Evolutionary conservation across 441 rosid genomes (phyloP).

Genomic region (Hypseocharis bilobata): DNA sequence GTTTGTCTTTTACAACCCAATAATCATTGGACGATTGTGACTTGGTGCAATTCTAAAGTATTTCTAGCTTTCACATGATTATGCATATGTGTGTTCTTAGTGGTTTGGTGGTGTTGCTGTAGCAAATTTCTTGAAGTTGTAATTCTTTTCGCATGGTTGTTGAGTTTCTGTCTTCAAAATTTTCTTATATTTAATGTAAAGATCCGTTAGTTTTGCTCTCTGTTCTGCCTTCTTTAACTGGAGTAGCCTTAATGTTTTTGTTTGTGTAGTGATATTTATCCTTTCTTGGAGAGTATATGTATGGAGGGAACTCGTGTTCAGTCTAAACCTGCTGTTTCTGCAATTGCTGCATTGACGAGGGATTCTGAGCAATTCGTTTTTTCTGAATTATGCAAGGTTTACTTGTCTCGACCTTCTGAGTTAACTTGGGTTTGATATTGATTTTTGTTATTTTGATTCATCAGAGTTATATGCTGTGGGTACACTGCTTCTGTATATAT

Average conservation of each 20-base stretch:
- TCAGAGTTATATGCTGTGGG: background rate
- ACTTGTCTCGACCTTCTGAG: conserved; percentile 16
- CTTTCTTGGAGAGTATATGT: conserved; percentile 55
- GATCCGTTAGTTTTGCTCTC: conserved; percentile 3
- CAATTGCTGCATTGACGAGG: conserved; percentile 59
- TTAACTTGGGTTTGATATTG: background rate
- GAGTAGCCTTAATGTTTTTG: conserved; percentile 5
- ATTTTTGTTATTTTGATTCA: conserved; percentile 5
- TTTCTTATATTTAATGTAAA: background rate
- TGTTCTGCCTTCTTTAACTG: background rate
- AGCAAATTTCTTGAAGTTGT: background rate
- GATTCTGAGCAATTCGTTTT: conserved; percentile 44
- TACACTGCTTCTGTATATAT: background rate
- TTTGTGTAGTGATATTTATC: conserved; percentile 55
- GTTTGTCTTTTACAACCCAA: background rate
- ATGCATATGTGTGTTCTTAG: background rate
- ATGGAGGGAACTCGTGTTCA: conserved; percentile 73
- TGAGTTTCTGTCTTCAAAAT: background rate
- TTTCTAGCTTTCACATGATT: background rate
- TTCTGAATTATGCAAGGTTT: conserved; percentile 66
- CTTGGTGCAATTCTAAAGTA: background rate
- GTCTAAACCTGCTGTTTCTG: conserved; percentile 77
- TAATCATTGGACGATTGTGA: background rate
- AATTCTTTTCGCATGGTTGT: conserved; percentile 3
- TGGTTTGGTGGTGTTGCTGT: conserved; percentile 5